Conservation (phyloP, 768 basidiomycete species). For the Pisolithus orientalis region DNA sequence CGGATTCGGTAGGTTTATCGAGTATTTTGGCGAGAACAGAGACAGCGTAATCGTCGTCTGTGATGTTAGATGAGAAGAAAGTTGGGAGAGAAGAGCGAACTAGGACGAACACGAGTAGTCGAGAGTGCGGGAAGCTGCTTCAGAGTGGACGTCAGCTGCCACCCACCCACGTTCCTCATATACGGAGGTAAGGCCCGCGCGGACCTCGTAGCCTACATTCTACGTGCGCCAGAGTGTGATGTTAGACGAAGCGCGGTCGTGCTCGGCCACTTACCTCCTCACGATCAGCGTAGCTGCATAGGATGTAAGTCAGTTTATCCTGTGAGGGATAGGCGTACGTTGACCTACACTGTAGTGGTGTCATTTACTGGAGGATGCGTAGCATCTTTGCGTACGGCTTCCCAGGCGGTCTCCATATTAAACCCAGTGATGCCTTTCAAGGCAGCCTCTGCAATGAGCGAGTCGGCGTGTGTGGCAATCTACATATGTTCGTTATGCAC, state of each 20-base stretch:
- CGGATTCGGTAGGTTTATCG: conserved; percentile 42
- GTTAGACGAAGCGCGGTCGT: not conserved
- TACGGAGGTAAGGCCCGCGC: conserved; percentile 68
- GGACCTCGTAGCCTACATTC: conserved; percentile 75
- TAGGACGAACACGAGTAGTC: conserved; percentile 64
- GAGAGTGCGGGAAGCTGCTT: conserved; percentile 71
- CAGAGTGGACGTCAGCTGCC: conserved; percentile 71
- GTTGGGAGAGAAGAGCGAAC: not conserved
- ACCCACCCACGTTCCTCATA: conserved; percentile 71
- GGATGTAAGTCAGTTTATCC: not conserved
- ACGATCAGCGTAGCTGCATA: conserved; percentile 57
- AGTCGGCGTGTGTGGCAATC: conserved; percentile 78
- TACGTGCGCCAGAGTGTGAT: conserved; percentile 17
- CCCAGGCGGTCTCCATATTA: conserved; percentile 59
- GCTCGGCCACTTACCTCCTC: conserved; percentile 45
- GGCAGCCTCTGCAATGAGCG: conserved; percentile 66
- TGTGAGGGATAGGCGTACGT: not conserved
- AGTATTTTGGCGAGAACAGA: conserved; percentile 54
- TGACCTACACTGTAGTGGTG: conserved; percentile 40
- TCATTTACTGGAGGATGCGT: conserved; percentile 57
- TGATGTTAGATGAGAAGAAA: not conserved
- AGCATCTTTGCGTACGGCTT: conserved; percentile 70
- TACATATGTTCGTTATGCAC: conserved; percentile 14
- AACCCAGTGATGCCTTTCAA: conserved; percentile 61
- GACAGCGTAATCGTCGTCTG: conserved; percentile 76